Conservation (phyloP, 1,284 basidiomycete species). For the Ganoderma sinense region DNA sequence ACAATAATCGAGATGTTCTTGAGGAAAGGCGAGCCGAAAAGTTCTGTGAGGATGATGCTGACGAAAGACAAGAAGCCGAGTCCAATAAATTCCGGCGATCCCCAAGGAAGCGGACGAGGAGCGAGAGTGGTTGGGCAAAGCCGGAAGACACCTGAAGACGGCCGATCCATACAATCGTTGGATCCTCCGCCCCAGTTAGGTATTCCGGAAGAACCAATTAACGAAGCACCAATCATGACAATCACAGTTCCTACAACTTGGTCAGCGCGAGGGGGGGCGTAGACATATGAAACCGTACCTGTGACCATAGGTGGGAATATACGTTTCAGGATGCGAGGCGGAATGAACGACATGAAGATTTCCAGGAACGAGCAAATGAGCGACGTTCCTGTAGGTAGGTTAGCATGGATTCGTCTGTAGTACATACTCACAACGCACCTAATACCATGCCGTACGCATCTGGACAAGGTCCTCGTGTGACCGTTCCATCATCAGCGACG, state of each 20-base stretch:
- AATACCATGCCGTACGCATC: slow-evolving; percentile 84
- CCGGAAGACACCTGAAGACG: slow-evolving; percentile 68
- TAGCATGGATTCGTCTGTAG: background rate
- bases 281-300: slow-evolving; percentile 44
- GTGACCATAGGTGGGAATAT: slow-evolving; percentile 88
- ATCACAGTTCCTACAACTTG: slow-evolving; percentile 65
- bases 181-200: slow-evolving; percentile 87
- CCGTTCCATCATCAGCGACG: slow-evolving; percentile 63
- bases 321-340: slow-evolving; percentile 66
- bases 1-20: slow-evolving; percentile 82
- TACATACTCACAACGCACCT: slow-evolving; percentile 48
- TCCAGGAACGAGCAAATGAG: slow-evolving; percentile 84
- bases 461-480: slow-evolving; percentile 71
- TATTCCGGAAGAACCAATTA: slow-evolving; percentile 79
- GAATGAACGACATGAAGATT: slow-evolving; percentile 80
- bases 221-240: slow-evolving; percentile 79
- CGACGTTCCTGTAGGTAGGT: slow-evolving; percentile 62
- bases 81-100: slow-evolving; percentile 84
- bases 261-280: slow-evolving; percentile 5
- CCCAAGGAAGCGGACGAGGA: slow-evolving; percentile 71
- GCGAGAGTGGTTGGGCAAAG: slow-evolving; percentile 77
- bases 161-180: slow-evolving; percentile 68
- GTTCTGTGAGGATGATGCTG: slow-evolving; percentile 78
- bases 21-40: slow-evolving; percentile 85
- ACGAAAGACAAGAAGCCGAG: slow-evolving; percentile 87